Base-by-base conservation (phyloP, 225 moss, liverwort and hornwort genomes). In the Climacium dendroides region DNA sequence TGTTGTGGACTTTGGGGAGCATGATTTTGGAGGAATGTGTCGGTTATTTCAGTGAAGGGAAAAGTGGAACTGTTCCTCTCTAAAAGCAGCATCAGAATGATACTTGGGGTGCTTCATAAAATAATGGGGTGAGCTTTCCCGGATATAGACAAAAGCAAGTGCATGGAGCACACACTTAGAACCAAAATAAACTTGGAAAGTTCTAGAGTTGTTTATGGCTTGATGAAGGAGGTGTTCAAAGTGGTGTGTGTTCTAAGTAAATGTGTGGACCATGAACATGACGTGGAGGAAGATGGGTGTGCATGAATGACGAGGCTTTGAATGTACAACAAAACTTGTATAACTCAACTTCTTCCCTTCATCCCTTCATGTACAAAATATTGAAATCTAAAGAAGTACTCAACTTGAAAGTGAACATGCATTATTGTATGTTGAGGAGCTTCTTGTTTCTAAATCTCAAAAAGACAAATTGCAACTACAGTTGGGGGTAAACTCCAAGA, bases 401-500 rank as follows among this genome's bases (percentile, higher is more conserved):
- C 0, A 0, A 3, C 76, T 24, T 9, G 3, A 35, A 5, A 76
- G 35, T 53, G 53, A 37, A 19, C 2, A 30, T 59, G 59, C 37
- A 79, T 41, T 19, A 5, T 19, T 19, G 11, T 28, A 11, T n/a
- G 5, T 26, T 0, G 0, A 29, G 2, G 37, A 58, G 2, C 8
- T 45, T 58, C 3, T 57, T 6, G 7, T 17, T 78, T n/a, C 7
- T 39, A 11, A 6, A 39, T 39, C 11, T 11, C 0, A 0, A 2
- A 15, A 19, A 28, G 29, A 19, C 5, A 30, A 59, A 41, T 37
- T 79, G 6, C 19, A 41, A 29, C 2, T 41, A 1, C 19, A 58
- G 8, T 79, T 58, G 29, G 6, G 2, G 6, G 2, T 9, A 28
- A 5, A 29, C 2, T 41, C 1, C 1, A 13, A 29, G 5, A 37